A percentile compares a stretch with the other conserved stretches of the same genome.
Evolutionary conservation across 2,329 filamentous ascomycete species (phyloP).

Genomic region (Neospermospora avenae): DNA sequence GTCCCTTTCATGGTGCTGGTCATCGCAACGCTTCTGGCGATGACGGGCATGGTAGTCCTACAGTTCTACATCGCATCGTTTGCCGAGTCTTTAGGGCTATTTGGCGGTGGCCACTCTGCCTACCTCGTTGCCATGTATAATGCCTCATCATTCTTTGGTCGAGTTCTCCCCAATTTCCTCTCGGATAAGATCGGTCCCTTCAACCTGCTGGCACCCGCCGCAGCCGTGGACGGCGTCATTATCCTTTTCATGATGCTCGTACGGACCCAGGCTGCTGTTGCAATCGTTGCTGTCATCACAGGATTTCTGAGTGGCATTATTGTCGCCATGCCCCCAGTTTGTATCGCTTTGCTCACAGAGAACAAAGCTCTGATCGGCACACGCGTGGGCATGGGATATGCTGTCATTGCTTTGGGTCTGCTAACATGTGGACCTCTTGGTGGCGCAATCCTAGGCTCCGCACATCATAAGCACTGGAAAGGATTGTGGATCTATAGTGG

Average conservation of each 20-base stretch:
- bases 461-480: too few relatives aligned
- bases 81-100: too few relatives aligned
- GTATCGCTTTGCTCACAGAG: slow-evolving; percentile 16
- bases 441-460: slow-evolving; percentile 33
- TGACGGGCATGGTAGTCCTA: too few relatives aligned
- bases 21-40: too few relatives aligned
- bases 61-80: too few relatives aligned
- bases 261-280: background rate
- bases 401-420: slow-evolving; percentile 44
- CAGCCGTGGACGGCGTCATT: too few relatives aligned
- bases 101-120: too few relatives aligned
- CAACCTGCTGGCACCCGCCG: too few relatives aligned
- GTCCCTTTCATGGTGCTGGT: too few relatives aligned
- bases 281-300: slow-evolving; percentile 63
- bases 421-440: slow-evolving; percentile 35
- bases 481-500: too few relatives aligned
- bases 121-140: slow-evolving; percentile 20
- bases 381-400: slow-evolving; percentile 45
- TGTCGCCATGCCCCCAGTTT: slow-evolving; percentile 37
- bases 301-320: slow-evolving; percentile 68
- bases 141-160: slow-evolving; percentile 47
- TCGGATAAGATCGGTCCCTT: slow-evolving; percentile 41
- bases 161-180: slow-evolving; percentile 51
- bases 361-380: slow-evolving; percentile 52
- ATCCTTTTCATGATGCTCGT: too few relatives aligned